Evolutionary conservation across 2,329 filamentous ascomycete genomes (phyloP).

Genomic region (Fusarium robinianum): DNA sequence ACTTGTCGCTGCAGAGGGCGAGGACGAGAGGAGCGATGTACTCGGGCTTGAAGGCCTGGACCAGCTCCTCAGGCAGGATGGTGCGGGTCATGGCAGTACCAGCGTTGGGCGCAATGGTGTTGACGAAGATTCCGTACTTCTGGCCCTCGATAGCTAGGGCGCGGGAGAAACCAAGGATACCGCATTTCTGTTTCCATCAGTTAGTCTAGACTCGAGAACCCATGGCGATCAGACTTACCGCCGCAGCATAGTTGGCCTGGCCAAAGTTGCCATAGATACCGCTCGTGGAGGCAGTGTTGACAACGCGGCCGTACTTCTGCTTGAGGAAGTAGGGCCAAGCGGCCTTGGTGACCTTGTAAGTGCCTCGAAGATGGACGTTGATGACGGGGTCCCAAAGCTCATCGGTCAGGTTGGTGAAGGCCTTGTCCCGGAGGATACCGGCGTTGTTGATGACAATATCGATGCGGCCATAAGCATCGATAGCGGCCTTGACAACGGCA

Average conservation of each 20-base stretch:
- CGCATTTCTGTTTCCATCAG: constrained; percentile 72
- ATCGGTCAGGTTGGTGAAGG: constrained; percentile 97
- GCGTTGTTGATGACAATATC: constrained; percentile 98
- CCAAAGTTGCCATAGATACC: constrained; percentile 99
- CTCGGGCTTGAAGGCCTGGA: constrained; percentile 98
- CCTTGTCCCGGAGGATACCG: constrained; percentile 96
- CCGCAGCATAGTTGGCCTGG: constrained; percentile 95
- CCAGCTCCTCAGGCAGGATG: constrained; percentile 94
- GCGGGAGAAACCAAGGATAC: constrained; percentile 93
- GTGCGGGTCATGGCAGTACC: constrained; percentile 94
- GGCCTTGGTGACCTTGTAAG: constrained; percentile 95
- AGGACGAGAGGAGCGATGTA: constrained; percentile 95
- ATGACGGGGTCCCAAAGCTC: constrained; percentile 89
- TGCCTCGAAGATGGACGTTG: constrained; percentile 90
- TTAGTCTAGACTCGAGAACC: constrained; percentile 22
- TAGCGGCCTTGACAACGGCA: constrained; percentile 85
- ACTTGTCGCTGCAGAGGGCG: constrained; percentile 81
- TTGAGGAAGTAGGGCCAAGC: constrained; percentile 98
- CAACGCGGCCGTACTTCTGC: constrained; percentile 95
- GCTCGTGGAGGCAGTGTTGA: constrained; percentile 96
- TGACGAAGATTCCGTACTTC: constrained; percentile 98
- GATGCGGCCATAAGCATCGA: constrained; percentile 90
- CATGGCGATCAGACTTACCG: constrained; percentile 57
- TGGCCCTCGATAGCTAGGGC: constrained; percentile 89
- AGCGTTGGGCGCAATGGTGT: constrained; percentile 97